phyloP scores from a whole-genome alignment of 192 early-diverging fungal species.

The Coemansia erecta region DNA sequence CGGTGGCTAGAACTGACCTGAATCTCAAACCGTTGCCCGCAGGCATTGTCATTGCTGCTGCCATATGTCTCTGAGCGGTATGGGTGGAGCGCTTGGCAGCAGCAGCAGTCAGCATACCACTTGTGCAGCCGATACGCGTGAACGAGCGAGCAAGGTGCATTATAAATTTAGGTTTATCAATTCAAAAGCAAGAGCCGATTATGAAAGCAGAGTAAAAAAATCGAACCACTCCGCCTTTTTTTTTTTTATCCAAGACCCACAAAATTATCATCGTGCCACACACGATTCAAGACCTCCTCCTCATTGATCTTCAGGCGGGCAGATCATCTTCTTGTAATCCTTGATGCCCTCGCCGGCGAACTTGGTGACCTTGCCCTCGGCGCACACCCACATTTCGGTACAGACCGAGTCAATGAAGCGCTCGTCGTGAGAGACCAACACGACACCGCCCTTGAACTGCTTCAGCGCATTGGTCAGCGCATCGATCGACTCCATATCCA shows the following conservation, averaged over 20 bases:
- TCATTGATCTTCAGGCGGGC: slow-evolving; percentile 38
- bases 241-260: no score
- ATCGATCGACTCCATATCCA: slow-evolving; percentile 93
- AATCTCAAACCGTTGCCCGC: no score
- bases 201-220: background rate
- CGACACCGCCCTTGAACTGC: slow-evolving; percentile 90
- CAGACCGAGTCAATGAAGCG: slow-evolving; percentile 87
- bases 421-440: slow-evolving; percentile 97
- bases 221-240: no score
- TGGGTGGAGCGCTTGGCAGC: no score
- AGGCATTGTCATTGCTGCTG: no score
- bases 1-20: no score
- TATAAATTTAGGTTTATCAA: background rate
- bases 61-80: no score
- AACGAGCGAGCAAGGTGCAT: background rate
- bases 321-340: slow-evolving; percentile 68
- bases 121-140: background rate
- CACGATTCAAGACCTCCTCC: no score
- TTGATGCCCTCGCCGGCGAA: slow-evolving; percentile 87
- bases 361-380: slow-evolving; percentile 72
- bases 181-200: background rate
- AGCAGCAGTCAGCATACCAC: no score
- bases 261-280: no score
- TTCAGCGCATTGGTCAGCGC: slow-evolving; percentile 83
- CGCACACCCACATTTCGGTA: slow-evolving; percentile 92